phyloP scores from a whole-genome alignment of 2,329 filamentous ascomycete genomes.

The Cryphonectria japonica region DNA sequence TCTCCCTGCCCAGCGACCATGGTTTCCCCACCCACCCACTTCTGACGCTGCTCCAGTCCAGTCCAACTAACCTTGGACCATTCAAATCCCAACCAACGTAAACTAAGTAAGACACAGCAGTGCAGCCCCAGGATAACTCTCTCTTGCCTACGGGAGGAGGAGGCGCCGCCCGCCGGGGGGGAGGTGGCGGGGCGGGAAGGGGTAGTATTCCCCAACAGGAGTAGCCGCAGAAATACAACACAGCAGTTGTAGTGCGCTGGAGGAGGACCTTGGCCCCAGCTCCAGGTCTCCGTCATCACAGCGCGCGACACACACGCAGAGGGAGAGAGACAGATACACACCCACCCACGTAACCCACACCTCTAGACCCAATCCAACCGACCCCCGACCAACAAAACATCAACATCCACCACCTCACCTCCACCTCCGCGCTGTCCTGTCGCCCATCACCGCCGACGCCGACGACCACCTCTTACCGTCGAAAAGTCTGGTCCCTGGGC shows the following conservation, averaged over 20 bases:
- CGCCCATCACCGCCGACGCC: constrained; percentile 21
- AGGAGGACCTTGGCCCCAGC: neutral
- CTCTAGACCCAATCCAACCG: neutral
- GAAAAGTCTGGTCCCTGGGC: constrained; percentile 20
- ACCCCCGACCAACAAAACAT: constrained; percentile 18
- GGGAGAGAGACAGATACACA: neutral
- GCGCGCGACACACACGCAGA: neutral
- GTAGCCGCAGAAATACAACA: constrained; percentile 8
- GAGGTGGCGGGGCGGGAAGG: too few relatives aligned
- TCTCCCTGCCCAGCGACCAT: neutral
- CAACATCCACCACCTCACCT: constrained; percentile 12
- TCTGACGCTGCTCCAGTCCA: neutral
- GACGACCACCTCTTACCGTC: constrained; percentile 14
- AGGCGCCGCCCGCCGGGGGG: neutral
- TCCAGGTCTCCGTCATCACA: constrained; percentile 15
- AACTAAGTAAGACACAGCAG: neutral
- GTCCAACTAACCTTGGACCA: neutral
- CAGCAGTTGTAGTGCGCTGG: constrained; percentile 1
- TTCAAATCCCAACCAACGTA: neutral
- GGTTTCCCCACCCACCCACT: neutral
- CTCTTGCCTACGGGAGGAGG: neutral
- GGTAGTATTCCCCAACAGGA: neutral
- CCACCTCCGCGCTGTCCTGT: constrained; percentile 9
- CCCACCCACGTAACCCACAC: neutral
- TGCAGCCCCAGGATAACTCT: neutral